Evolutionary conservation across 768 basidiomycete species (phyloP).

Genomic region (Xerocomellus dryophilus): DNA sequence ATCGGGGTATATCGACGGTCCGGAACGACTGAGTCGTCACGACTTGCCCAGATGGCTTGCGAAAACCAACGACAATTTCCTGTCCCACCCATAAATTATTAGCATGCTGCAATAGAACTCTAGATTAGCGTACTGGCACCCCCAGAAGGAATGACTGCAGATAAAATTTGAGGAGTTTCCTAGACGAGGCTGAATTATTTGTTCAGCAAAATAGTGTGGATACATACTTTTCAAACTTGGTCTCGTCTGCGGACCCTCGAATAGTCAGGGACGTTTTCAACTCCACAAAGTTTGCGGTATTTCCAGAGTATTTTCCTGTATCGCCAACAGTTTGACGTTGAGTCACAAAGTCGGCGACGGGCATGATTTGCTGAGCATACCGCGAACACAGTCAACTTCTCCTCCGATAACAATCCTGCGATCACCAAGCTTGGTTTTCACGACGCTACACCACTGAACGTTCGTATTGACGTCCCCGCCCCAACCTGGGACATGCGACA

Average conservation of each 20-base stretch:
- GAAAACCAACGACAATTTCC: slow-evolving; percentile 87
- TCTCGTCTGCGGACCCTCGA: slow-evolving; percentile 58
- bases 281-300: slow-evolving; percentile 73
- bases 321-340: not conserved
- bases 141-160: slow-evolving; percentile 89
- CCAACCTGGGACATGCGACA: slow-evolving; percentile 50
- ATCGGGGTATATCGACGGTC: slow-evolving; percentile 75
- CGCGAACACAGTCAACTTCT: slow-evolving; percentile 87
- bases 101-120: not conserved
- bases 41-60: slow-evolving; percentile 70
- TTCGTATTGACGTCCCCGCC: slow-evolving; percentile 84
- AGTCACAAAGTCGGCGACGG: not conserved
- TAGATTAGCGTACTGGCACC: slow-evolving; percentile 61
- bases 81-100: slow-evolving; percentile 27
- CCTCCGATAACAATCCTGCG: slow-evolving; percentile 77
- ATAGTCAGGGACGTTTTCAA: slow-evolving; percentile 83
- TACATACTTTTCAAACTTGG: slow-evolving; percentile 74
- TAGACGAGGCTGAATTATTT: slow-evolving; percentile 29
- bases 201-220: not conserved
- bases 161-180: slow-evolving; percentile 91
- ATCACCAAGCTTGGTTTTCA: slow-evolving; percentile 78
- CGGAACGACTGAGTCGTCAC: slow-evolving; percentile 67
- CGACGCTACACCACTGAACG: slow-evolving; percentile 86
- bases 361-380: slow-evolving; percentile 35
- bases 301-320: slow-evolving; percentile 59